These are phyloP conservation scores for Leptomonas seymouri DNA, from an alignment of 208 protist species.

Conservation along the genomic window DNA sequence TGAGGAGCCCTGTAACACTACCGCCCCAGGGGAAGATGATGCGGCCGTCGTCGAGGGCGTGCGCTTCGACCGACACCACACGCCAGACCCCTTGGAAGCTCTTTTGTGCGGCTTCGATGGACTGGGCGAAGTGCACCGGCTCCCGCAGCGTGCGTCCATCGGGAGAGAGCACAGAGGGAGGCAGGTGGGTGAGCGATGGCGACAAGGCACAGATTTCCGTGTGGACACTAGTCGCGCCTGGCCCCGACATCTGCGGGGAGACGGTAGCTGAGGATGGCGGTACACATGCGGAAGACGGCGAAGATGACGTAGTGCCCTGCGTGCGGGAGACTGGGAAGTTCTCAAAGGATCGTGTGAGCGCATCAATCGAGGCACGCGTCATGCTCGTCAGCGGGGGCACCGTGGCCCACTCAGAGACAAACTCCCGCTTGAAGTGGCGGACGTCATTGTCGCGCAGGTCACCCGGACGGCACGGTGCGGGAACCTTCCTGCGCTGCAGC, in stretches of 20 bases:
- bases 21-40: constrained; percentile 86
- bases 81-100: constrained; percentile 66
- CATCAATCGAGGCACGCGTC: constrained; percentile 57
- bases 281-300: neutral
- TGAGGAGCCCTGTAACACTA: constrained; percentile 64
- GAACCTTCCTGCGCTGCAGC: constrained; percentile 44
- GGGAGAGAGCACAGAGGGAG: constrained; percentile 16
- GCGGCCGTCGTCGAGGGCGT: constrained; percentile 54
- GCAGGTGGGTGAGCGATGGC: constrained; percentile 25
- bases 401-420: constrained; percentile 79
- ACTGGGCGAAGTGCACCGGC: constrained; percentile 27
- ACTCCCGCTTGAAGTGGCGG: constrained; percentile 78
- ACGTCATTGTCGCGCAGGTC: constrained; percentile 58
- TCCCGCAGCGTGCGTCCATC: constrained; percentile 12
- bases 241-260: neutral
- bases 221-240: neutral
- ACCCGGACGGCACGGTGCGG: constrained; percentile 44
- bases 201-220: constrained; percentile 5
- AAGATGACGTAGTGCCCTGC: neutral
- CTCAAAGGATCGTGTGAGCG: constrained; percentile 62
- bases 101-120: constrained; percentile 13
- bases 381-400: constrained; percentile 45
- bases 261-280: constrained; percentile 2
- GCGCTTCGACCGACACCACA: constrained; percentile 61
- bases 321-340: constrained; percentile 55